Evolutionary conservation across 2,329 filamentous ascomycete species (phyloP), one percentile per base, ranked within the genome.

Genomic region (Cladosporium cucumerinum): DNA sequence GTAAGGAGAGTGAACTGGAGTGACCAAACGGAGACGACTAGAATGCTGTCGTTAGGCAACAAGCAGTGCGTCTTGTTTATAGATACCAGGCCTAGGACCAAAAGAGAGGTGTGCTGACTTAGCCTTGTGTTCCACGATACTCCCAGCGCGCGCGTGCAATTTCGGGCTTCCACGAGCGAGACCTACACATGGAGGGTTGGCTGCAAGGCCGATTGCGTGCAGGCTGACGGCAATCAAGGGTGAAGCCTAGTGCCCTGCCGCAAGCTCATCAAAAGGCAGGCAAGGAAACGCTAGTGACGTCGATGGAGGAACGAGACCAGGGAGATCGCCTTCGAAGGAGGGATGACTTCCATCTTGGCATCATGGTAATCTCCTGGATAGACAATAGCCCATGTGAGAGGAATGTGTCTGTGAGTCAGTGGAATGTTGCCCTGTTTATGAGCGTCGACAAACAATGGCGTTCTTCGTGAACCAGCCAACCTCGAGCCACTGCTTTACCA

Each of bases 111-210:
- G 34, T 68, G 72, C 70, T 72, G 69, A 74, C 71, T 72, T 70
- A 72, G 68, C 71, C 69, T 73, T 72, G 71, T 74, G 71, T 69
- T 64, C 66, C 72, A 69, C 62, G 65, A 65, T 65, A 63, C 58
- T 64, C 72, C 70, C 70, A 69, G 67, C 64, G 43, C 43, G 62
- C 54, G 62, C 62, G 62, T 69, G 72, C 70, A 74, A 74, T 74
- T 69, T 73, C 71, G 69, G 69, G 61, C 49, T 51, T 61, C 59
- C 59, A 61, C 46, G 60, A 62, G 34, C 49, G 60, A 54, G 30
- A 39, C 30, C 30, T 61, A 61, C 48, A 52, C 59, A 55, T 61
- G 63, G 63, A 61, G 57, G 63, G 63, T 48, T 61, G 63, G 30
- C 36, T 43, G 36, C 26, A 23, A 55, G 63, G 51, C 63, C 63